A percentile compares a stretch with the other conserved stretches of the same genome.
phyloP scores from a whole-genome alignment of 345 rosid species.

The Gynandropsis gynandra region DNA sequence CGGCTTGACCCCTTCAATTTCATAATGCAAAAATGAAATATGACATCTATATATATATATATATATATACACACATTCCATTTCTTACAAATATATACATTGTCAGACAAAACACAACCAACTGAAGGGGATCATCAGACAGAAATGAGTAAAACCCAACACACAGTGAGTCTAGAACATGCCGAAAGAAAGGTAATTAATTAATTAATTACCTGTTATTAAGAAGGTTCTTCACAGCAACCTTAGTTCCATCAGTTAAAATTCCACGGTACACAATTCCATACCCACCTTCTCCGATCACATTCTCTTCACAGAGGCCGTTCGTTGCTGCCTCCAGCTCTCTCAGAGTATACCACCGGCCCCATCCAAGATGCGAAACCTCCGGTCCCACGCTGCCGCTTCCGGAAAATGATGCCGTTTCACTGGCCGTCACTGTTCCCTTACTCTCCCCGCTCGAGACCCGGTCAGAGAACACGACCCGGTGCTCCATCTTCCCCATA shows the following conservation, averaged over 20 bases:
- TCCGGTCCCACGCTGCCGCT: slow-evolving; percentile 39
- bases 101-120: too few species aligned
- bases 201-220: slow-evolving; percentile 87
- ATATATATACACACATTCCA: too few species aligned
- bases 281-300: slow-evolving; percentile 90
- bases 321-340: slow-evolving; percentile 75
- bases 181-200: too few species aligned
- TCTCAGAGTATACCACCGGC: slow-evolving; percentile 57
- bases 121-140: too few species aligned
- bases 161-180: too few species aligned
- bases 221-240: slow-evolving; percentile 87
- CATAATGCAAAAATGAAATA: slow-evolving; percentile 6
- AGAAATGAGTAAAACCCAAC: not conserved
- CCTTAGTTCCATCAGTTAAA: slow-evolving; percentile 52
- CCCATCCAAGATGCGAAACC: slow-evolving; percentile 58
- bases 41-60: too few species aligned
- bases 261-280: slow-evolving; percentile 86
- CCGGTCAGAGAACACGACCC: slow-evolving; percentile 74
- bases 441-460: slow-evolving; percentile 75
- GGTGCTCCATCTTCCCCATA: slow-evolving; percentile 82
- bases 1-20: slow-evolving; percentile 79
- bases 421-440: slow-evolving; percentile 54
- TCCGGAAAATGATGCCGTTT: slow-evolving; percentile 44
- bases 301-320: slow-evolving; percentile 68
- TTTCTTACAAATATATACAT: too few species aligned